These are phyloP conservation scores for Dictyostelium brefeldianum DNA, from an alignment of 78 protist genomes.

Conservation along the genomic window DNA sequence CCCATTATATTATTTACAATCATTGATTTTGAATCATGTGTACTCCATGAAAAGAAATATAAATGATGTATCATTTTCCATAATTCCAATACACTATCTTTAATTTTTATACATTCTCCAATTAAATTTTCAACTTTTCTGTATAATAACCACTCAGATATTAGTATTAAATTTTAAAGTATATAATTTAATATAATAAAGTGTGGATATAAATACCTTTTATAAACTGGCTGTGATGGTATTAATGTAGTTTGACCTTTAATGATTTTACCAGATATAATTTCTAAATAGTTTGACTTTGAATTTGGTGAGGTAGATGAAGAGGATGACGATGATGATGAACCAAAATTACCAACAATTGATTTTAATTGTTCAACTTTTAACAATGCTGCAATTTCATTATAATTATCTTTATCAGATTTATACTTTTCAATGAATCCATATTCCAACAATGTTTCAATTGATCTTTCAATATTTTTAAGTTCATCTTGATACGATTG, in stretches of 20 bases:
- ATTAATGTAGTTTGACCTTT: conserved; percentile 30
- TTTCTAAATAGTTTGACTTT: background rate
- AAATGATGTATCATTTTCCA: conserved; percentile 62
- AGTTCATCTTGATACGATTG: conserved; percentile 2
- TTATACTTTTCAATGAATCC: background rate
- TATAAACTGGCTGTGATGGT: background rate
- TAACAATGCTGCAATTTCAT: conserved; percentile 17
- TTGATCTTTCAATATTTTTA: background rate
- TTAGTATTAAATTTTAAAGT: background rate
- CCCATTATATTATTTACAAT: conserved; percentile 54
- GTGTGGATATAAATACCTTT: background rate
- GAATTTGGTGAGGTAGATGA: background rate
- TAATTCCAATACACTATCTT: background rate
- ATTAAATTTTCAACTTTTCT: conserved; percentile 28
- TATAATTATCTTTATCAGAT: conserved; percentile 14
- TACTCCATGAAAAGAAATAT: conserved; percentile 38
- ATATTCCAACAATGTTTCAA: conserved; percentile 13
- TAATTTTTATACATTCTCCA: conserved; percentile 13
- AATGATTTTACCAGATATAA: conserved; percentile 14
- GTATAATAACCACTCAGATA: background rate
- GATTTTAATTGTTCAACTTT: background rate
- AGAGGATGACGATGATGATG: background rate
- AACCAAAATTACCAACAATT: background rate
- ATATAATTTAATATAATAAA: background rate
- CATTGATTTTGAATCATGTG: conserved; percentile 35